A percentile compares a stretch with the other conserved stretches of the same genome.
phyloP scores from a whole-genome alignment of 2,329 filamentous ascomycete genomes.

The Sphaerulina populicola region DNA sequence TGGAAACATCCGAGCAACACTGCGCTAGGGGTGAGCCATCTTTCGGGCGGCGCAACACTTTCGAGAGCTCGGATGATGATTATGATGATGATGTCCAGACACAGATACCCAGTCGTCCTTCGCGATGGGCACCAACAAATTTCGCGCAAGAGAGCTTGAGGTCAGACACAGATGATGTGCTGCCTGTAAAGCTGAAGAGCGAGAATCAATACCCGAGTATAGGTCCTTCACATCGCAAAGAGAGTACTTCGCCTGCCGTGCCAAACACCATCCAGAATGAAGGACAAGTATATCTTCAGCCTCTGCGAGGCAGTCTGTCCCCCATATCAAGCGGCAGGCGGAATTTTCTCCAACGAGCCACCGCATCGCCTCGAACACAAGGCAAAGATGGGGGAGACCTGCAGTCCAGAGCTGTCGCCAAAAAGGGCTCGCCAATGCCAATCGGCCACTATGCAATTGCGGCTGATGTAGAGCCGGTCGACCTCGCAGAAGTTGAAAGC shows the following conservation, averaged over 20 bases:
- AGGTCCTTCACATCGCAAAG: too few species aligned
- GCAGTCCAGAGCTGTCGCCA: constrained; percentile 9
- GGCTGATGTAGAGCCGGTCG: constrained; percentile 41
- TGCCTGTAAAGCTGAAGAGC: background rate
- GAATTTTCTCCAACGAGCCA: constrained; percentile 52
- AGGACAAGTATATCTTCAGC: background rate
- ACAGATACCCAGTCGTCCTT: constrained; percentile 12
- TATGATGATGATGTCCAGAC: constrained; percentile 22
- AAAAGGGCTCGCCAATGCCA: constrained; percentile 9
- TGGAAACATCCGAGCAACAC: constrained; percentile 12
- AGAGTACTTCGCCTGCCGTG: background rate
- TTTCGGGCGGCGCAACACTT: constrained; percentile 12
- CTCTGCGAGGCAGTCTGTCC: constrained; percentile 24
- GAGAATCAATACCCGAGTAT: too few species aligned
- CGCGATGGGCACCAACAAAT: constrained; percentile 18
- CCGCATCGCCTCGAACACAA: constrained; percentile 35
- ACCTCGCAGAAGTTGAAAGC: constrained; percentile 40
- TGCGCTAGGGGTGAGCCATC: constrained; percentile 14
- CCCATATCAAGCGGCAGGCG: constrained; percentile 38
- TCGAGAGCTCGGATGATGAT: constrained; percentile 25
- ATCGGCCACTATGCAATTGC: constrained; percentile 51
- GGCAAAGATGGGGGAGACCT: constrained; percentile 16
- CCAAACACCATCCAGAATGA: background rate
- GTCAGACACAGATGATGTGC: background rate
- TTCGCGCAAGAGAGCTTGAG: constrained; percentile 14